phyloP scores from a whole-genome alignment of 768 basidiomycete species.

The Sutorius australiensis region DNA sequence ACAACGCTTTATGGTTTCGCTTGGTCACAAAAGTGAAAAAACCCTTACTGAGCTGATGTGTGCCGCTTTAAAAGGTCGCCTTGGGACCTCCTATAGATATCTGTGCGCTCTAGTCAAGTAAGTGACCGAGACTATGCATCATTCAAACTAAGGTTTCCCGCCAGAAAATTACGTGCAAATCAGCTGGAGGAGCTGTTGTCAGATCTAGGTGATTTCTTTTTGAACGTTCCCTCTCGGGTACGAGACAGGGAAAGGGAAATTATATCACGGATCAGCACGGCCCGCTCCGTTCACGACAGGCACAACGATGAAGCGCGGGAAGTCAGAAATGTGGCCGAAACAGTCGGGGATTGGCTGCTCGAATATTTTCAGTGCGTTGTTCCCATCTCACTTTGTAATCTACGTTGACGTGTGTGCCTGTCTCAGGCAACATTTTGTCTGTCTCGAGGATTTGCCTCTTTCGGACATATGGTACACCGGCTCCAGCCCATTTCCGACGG shows the following conservation, averaged over 20 bases:
- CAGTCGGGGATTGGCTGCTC: conserved; percentile 47
- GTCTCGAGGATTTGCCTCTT: conserved; percentile 48
- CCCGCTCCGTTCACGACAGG: conserved; percentile 18
- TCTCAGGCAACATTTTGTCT: conserved; percentile 39
- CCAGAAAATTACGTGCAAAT: conserved; percentile 40
- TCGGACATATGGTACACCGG: conserved; percentile 80
- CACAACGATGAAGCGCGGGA: conserved; percentile 15
- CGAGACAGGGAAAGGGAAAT: conserved; percentile 35
- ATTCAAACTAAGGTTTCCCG: conserved; percentile 14
- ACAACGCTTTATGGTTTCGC: conserved; percentile 39
- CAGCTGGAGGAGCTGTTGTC: conserved; percentile 39
- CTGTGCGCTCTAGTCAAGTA: conserved; percentile 50
- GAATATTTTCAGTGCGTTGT: conserved; percentile 46
- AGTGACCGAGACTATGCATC: conserved; percentile 10
- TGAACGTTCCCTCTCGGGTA: conserved; percentile 29
- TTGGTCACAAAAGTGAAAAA: conserved; percentile 41
- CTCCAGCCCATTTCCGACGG: conserved; percentile 56
- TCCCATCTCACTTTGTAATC: not conserved
- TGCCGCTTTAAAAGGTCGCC: conserved; percentile 41
- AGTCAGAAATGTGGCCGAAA: conserved; percentile 19
- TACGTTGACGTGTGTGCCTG: not conserved
- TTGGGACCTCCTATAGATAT: conserved; percentile 41
- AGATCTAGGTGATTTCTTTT: conserved; percentile 38
- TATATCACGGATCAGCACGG: conserved; percentile 23
- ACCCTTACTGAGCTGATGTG: conserved; percentile 41